Conservation (phyloP, 2,329 filamentous ascomycete genomes). For the Onygenales sp. region DNA sequence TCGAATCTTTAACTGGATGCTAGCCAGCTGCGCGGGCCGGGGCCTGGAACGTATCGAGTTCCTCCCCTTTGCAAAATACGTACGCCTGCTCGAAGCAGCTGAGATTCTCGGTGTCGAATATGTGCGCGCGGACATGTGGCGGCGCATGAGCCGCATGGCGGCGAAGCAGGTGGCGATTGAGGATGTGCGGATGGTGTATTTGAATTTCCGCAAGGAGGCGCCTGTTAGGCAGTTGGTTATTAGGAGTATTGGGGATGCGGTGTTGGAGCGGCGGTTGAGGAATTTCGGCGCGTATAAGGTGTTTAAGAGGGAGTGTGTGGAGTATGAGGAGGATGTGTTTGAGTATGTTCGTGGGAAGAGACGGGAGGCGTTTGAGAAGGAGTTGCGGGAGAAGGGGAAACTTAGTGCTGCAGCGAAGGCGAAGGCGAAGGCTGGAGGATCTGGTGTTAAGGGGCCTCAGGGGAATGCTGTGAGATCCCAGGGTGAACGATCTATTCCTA, state of each 20-base stretch:
- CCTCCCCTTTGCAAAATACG: conserved; percentile 10
- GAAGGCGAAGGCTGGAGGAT: not conserved
- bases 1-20: conserved; percentile 11
- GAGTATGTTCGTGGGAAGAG: conserved; percentile 7
- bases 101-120: conserved; percentile 2
- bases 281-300: conserved; percentile 10
- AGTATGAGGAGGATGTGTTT: conserved; percentile 12
- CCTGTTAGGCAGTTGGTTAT: conserved; percentile 10
- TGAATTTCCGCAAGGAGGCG: conserved; percentile 4
- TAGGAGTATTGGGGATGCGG: conserved; percentile 11
- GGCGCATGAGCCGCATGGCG: conserved; percentile 9
- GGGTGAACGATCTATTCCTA: too few species aligned
- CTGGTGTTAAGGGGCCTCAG: not conserved
- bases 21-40: conserved; percentile 4
- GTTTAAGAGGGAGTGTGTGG: conserved; percentile 7
- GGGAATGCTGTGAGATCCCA: not conserved
- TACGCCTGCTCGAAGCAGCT: conserved; percentile 10
- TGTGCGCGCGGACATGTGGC: conserved; percentile 7
- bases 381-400: not conserved
- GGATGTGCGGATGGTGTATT: conserved; percentile 9
- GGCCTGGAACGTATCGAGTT: conserved; percentile 6
- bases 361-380: not conserved
- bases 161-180: conserved; percentile 7
- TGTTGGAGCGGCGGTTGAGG: conserved; percentile 9
- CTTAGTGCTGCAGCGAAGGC: not conserved